Conservation (phyloP, 2,329 filamentous ascomycete genomes). For the Ophiocordyceps camponoti-leonardi region DNA sequence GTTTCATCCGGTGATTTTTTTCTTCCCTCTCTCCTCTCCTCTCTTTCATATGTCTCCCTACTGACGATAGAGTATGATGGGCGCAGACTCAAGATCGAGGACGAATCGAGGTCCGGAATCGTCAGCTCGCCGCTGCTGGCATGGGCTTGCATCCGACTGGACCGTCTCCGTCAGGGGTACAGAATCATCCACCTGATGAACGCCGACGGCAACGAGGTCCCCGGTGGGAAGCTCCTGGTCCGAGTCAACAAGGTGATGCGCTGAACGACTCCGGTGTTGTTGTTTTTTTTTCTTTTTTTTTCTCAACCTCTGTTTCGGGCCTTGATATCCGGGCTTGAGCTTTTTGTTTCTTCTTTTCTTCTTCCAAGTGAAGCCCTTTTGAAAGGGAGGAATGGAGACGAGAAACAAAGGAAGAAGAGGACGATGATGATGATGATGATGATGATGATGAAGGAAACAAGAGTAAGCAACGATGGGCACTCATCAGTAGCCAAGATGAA, state of each 20-base stretch:
- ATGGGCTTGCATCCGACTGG: constrained; percentile 43
- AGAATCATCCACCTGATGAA: constrained; percentile 35
- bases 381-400: too few species aligned
- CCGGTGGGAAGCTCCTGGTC: constrained; percentile 31
- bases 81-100: constrained; percentile 37
- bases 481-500: too few species aligned
- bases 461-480: too few species aligned
- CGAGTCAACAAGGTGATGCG: constrained; percentile 30
- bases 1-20: constrained; percentile 49
- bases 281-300: too few species aligned
- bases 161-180: constrained; percentile 37
- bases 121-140: constrained; percentile 23
- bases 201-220: constrained; percentile 22
- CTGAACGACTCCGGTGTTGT: constrained; percentile 4
- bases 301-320: too few species aligned
- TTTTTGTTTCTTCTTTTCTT: too few species aligned
- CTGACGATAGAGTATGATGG: not conserved
- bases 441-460: too few species aligned
- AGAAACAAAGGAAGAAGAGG: too few species aligned
- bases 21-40: not conserved
- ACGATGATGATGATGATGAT: too few species aligned
- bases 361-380: too few species aligned
- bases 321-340: too few species aligned
- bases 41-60: not conserved
- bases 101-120: constrained; percentile 23